Conservation (phyloP, 768 basidiomycete species). For the Pisolithus sp. region DNA sequence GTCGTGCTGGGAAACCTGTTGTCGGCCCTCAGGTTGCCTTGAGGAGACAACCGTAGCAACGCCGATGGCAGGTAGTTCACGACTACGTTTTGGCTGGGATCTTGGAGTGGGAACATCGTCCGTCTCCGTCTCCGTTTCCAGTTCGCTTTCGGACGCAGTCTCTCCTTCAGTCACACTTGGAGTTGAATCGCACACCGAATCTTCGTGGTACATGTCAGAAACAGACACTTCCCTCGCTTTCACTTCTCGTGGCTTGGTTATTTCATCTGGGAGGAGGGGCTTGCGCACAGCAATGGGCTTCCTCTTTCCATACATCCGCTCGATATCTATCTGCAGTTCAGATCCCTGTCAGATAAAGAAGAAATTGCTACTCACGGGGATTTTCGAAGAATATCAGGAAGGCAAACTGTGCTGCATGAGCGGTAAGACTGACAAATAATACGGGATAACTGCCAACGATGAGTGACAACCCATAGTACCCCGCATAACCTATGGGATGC, state of each 20-base stretch:
- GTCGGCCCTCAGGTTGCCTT: not conserved
- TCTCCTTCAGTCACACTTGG: conserved; percentile 68
- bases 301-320: conserved; percentile 87
- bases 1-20: conserved; percentile 70
- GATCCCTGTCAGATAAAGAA: not conserved
- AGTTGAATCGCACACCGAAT: conserved; percentile 37
- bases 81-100: conserved; percentile 2
- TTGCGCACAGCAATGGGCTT: conserved; percentile 84
- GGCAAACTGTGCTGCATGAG: conserved; percentile 93
- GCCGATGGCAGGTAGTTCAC: not conserved
- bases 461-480: conserved; percentile 93
- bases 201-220: conserved; percentile 11
- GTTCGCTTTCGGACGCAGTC: conserved; percentile 64
- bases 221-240: conserved; percentile 9
- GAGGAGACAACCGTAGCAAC: conserved; percentile 5
- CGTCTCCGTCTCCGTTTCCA: conserved; percentile 56
- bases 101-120: conserved; percentile 28
- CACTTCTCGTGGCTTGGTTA: conserved; percentile 9
- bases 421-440: conserved; percentile 87
- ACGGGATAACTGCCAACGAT: conserved; percentile 86
- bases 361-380: conserved; percentile 61
- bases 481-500: conserved; percentile 70
- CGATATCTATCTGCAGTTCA: conserved; percentile 58
- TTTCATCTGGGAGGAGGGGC: conserved; percentile 40
- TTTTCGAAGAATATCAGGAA: conserved; percentile 96